Base-by-base conservation (phyloP, 495 filamentous ascomycete genomes). In the Penicillium macrosclerotiorum region DNA sequence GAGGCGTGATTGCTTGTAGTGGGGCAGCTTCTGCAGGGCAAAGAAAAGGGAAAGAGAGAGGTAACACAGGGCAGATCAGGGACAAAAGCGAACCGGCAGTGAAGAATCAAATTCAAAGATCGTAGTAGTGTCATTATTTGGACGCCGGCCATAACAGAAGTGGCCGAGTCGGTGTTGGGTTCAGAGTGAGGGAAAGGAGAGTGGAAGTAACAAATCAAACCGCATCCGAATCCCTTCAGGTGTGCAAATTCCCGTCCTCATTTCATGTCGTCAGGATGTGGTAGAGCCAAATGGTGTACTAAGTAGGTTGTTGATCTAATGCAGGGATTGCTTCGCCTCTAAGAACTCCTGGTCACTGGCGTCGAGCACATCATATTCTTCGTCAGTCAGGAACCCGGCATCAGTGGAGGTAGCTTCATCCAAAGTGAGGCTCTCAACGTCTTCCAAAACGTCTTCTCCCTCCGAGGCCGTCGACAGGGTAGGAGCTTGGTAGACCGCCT, bases 321-420 rank as follows among this genome's bases (percentile, higher is more conserved):
- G 45, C n/a, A 60, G 37, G 14, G 60, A 56, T 27, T 69, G 63
- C 39, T 65, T 62, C 14, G 66, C 71, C 26, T 71, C 75, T 45
- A 84, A 62, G 47, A 78, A 85, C 63, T 98, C 93, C 59, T 95
- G 90, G 50, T 97, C 94, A 47, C 88, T 94, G 17, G 90, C 94
- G 71, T 95, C 89, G 20, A 97, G 83, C 49, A 97, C 85, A 52
- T 98, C 93, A 56, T 96, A 98, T 71, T 98, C 93, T 56, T 97
- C 93, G 53, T 98, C 93, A 9, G 94, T 96, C 68, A 94, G 65
- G 75, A 94, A 96, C 6, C 82, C 86, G 39, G 72, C 67, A n/a
- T 75, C 72, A 8, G 74, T 72, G 13, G 68, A 75, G 9, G n/a
- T n/a, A n/a, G 79, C 77, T 32, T 88, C 88, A 16, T 75, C 75